Conservation (phyloP, 352 stramenopile species). For the Pythium plurisporium region DNA sequence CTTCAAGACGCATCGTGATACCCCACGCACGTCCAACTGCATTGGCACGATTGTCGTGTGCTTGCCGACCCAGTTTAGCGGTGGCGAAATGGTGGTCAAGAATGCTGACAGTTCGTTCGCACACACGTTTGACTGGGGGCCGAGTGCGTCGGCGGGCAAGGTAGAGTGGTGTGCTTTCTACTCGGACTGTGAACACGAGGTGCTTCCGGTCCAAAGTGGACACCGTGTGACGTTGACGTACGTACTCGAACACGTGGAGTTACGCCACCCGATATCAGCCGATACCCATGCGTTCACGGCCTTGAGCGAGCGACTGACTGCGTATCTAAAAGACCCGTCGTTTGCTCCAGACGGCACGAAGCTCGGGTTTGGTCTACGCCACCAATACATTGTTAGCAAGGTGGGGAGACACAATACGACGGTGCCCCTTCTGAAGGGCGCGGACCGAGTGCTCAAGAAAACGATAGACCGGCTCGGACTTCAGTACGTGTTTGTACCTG, state of each 20-base stretch:
- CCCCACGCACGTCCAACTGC: slow-evolving; percentile 1
- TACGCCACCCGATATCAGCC: not conserved
- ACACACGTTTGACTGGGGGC: not conserved
- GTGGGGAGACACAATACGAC: not conserved
- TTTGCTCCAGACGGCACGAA: slow-evolving; percentile 8
- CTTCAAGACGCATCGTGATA: slow-evolving; percentile 19
- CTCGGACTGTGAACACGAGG: slow-evolving; percentile 13
- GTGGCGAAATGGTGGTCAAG: slow-evolving; percentile 12
- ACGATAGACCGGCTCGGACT: slow-evolving; percentile 9
- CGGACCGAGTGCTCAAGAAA: slow-evolving; percentile 7
- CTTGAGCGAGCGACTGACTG: not conserved
- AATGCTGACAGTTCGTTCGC: not conserved
- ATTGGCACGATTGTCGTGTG: slow-evolving; percentile 17
- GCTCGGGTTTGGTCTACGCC: slow-evolving; percentile 1
- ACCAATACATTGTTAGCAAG: not conserved
- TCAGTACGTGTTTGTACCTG: slow-evolving; percentile 12
- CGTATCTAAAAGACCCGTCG: not conserved
- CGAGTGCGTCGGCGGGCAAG: not conserved
- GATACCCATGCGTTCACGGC: not conserved
- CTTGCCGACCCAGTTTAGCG: slow-evolving; percentile 4
- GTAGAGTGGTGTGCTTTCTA: slow-evolving; percentile 15
- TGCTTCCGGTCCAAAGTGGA: not conserved
- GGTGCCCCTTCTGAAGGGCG: slow-evolving; percentile 14
- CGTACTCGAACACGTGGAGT: not conserved
- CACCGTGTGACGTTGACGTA: slow-evolving; percentile 5